A percentile compares a stretch with the other conserved stretches of the same genome.
phyloP scores from a whole-genome alignment of 2,329 filamentous ascomycete genomes.

The Nothophaeocryptopus gaeumannii region DNA sequence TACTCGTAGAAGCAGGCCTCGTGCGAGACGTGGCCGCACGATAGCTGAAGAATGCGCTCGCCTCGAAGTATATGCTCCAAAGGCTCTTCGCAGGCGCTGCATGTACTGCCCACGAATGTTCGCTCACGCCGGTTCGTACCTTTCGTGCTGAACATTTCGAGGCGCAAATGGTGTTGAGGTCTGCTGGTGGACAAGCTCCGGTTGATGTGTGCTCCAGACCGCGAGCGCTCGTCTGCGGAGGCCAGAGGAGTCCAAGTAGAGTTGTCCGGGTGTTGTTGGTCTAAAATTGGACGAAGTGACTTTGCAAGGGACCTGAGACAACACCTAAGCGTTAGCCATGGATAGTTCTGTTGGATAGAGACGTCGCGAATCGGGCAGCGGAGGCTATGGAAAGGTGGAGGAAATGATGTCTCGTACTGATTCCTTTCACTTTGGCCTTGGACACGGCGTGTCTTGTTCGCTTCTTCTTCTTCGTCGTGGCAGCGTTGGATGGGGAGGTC shows the following conservation, averaged over 20 bases:
- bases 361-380: constrained; percentile 4
- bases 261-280: constrained; percentile 13
- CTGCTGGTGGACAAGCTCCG: constrained; percentile 16
- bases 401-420: constrained; percentile 22
- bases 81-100: constrained; percentile 93
- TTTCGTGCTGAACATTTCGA: constrained; percentile 35
- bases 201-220: constrained; percentile 14
- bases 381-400: constrained; percentile 1
- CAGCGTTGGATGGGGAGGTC: not conserved
- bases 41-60: constrained; percentile 92
- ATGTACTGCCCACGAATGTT: constrained; percentile 92
- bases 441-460: constrained; percentile 16
- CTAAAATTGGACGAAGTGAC: constrained; percentile 21
- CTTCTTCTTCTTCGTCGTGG: constrained; percentile 3
- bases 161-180: constrained; percentile 24
- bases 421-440: constrained; percentile 17
- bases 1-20: constrained; percentile 99
- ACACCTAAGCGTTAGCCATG: constrained; percentile 19
- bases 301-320: constrained; percentile 26
- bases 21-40: constrained; percentile 94
- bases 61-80: constrained; percentile 92
- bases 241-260: constrained; percentile 8
- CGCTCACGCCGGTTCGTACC: constrained; percentile 66
- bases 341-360: constrained; percentile 8
- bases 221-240: constrained; percentile 14